Evolutionary conservation across 1,139 yeast species (phyloP), one percentile per base, ranked within the genome.

Genomic region (Kodamaea ohmeri): DNA sequence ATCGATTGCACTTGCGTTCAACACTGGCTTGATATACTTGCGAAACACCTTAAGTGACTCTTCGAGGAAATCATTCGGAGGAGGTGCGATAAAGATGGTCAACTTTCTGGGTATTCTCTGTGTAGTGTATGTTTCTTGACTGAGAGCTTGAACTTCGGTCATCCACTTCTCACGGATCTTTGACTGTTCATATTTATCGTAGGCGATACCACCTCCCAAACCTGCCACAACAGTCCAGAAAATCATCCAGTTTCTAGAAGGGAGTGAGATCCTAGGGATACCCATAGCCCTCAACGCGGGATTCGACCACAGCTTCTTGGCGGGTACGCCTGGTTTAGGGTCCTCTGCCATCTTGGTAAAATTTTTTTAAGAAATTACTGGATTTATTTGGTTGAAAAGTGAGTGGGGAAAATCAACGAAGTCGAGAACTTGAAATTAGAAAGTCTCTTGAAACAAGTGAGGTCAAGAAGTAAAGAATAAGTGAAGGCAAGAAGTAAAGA

Each of bases 251-350:
- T 90, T 92, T 46, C 97, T 71, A 1, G 95, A 83, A 0, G 99
- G 98, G 15, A 94, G 62, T 26, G 83, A 75, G 22, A 88, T 53
- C 18, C 81, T 64, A 3, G 89, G 87, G 34, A 92, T 75, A 1
- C 98, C 98, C 87, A 92, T 78, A 55, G 87, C 87, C 49, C 78
- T 66, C 38, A 92, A 75, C 1, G 96, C 97, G 2, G 97, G 97
- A 55, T 90, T 90, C 12, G 82, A 65, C 71, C 78, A 85, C 22
- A 80, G 83, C 44, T 73, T 73, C 45, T 67, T 67, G 39, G 43
- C 45, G 22, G 39, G 42, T n/a, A 16, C 17, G 30, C 20, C 30
- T 27, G 30, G 16, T 27, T 27, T 27, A 6, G 30, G 30, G 9
- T 27, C 20, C 12, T 27, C 30, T 16, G 30, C 15, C 30, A 27